Evolutionary conservation across 2,329 filamentous ascomycete genomes (phyloP), one percentile per base, ranked within the genome.

Genomic region (Fusarium siculi): DNA sequence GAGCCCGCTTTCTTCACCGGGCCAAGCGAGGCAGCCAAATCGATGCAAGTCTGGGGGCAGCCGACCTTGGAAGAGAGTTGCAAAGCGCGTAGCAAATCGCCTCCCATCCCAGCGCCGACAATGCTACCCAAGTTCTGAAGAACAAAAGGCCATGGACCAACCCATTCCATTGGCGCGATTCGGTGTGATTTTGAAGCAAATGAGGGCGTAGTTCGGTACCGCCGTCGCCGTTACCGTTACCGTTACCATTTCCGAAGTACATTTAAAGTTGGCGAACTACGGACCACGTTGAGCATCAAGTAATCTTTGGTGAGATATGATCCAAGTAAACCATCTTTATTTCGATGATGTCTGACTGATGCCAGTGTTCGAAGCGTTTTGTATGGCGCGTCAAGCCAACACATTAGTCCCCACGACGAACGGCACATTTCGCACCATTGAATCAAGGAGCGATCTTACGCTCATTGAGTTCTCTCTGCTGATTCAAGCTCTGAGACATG

Each of bases 1-100:
- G 9, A 3, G 7, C 39, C 21, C 1, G 0, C 39, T n/a, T 8
- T 21, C 12, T n/a, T 40, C 21, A 12, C 39, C 6, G 3, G 14
- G 21, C 0, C 21, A 40, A 40, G 1, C 4, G 1, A n/a, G 12
- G 8, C 21, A 40, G 39, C 21, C 12, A 40, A 40, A 15, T 40
- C 21, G 12, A n/a, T 40, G 39, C 21, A n/a, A 9, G 21, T 9
- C 39, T 40, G 12, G 12, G 0, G 39, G 39, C 8, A n/a, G 21
- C 39, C 21, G 21, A n/a, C 9, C 21, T n/a, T 14, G 12, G 12
- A 40, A 40, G 21, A 15, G 39, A 40, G 39, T 15, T 9, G 0
- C 0, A 4, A 40, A 1, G 12, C 8, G 15, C 39, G 1, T 9
- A 40, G 21, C 7, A 40, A 15, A 4, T 15, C 21, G 12, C 21